Evolutionary conservation across 192 early-diverging fungal genomes (phyloP).

Genomic region (Cetraspora pellucida): DNA sequence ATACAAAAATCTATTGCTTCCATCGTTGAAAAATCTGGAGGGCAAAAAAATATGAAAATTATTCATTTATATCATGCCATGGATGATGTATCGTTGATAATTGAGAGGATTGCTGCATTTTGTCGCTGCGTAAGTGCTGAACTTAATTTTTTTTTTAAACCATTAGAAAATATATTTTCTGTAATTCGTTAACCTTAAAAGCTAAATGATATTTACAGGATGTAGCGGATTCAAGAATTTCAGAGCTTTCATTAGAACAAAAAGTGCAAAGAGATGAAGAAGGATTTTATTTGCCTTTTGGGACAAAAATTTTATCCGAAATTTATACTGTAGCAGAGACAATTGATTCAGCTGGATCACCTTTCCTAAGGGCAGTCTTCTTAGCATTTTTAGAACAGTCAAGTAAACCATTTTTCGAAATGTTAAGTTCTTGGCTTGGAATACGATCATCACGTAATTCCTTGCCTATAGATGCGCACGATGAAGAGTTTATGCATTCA

Average conservation of each 20-base stretch:
- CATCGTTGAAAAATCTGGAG: conserved; percentile 8
- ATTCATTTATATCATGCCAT: conserved; percentile 36
- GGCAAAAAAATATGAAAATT: conserved; percentile 22
- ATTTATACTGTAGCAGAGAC: conserved; percentile 19
- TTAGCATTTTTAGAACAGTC: conserved; percentile 36
- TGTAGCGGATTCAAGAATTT: neutral
- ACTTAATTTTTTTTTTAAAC: neutral
- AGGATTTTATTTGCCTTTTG: conserved; percentile 45
- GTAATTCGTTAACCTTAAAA: neutral
- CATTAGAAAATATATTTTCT: neutral
- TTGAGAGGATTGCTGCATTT: conserved; percentile 33
- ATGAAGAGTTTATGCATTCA: conserved; percentile 22
- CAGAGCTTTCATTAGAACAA: neutral
- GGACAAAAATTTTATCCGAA: conserved; percentile 36
- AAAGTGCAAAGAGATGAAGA: conserved; percentile 4
- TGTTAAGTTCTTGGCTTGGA: conserved; percentile 42
- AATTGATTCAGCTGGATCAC: conserved; percentile 29
- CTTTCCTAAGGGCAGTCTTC: conserved; percentile 34
- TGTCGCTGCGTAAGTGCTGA: conserved; percentile 35
- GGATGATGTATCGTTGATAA: conserved; percentile 32
- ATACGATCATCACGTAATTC: neutral
- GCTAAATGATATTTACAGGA: conserved; percentile 6
- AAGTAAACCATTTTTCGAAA: conserved; percentile 39
- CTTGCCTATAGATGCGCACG: neutral
- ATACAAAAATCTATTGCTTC: conserved; percentile 34